Conservation (phyloP, 192 early-diverging fungal genomes). For the Backusella luteola region DNA sequence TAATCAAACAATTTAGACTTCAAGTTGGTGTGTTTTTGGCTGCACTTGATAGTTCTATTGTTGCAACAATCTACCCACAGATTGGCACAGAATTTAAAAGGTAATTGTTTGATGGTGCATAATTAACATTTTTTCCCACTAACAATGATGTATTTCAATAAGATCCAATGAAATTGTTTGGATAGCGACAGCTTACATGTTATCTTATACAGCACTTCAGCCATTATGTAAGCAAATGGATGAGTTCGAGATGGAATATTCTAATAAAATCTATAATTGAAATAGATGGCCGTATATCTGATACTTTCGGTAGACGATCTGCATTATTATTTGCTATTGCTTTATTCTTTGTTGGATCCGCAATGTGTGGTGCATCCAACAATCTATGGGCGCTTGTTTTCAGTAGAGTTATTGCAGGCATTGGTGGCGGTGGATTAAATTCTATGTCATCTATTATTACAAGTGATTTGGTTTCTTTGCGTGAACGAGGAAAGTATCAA, state of each 20-base stretch:
- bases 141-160: background rate
- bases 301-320: constrained; percentile 77
- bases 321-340: constrained; percentile 56
- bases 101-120: background rate
- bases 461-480: constrained; percentile 68
- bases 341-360: constrained; percentile 67
- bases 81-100: constrained; percentile 38
- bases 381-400: constrained; percentile 53
- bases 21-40: constrained; percentile 32
- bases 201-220: constrained; percentile 74
- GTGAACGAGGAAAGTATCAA: constrained; percentile 61
- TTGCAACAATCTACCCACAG: constrained; percentile 31
- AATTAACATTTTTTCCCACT: background rate
- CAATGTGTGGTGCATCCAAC: constrained; percentile 63
- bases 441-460: constrained; percentile 64
- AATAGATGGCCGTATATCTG: constrained; percentile 57
- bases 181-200: constrained; percentile 77
- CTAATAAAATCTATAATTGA: background rate
- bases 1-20: constrained; percentile 12
- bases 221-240: constrained; percentile 58
- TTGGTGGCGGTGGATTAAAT: constrained; percentile 66
- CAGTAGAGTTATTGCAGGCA: constrained; percentile 69
- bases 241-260: background rate
- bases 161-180: constrained; percentile 66
- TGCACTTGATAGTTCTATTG: constrained; percentile 36